A percentile compares a stretch with the other conserved stretches of the same genome.
Evolutionary conservation across 1,284 basidiomycete species (phyloP).

Genomic region (Cryptococcus hybrid): DNA sequence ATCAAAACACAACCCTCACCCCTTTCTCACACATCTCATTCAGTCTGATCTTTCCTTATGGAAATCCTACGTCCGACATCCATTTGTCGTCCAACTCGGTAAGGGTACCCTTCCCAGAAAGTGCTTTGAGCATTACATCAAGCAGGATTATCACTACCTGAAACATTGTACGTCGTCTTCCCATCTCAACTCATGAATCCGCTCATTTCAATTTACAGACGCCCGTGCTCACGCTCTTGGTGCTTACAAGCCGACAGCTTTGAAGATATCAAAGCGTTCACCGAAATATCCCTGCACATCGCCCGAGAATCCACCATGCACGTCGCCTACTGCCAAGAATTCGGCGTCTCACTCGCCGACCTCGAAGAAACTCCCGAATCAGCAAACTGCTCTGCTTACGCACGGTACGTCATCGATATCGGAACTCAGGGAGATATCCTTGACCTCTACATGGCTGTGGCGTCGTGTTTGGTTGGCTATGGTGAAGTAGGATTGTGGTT

Average conservation of each 20-base stretch:
- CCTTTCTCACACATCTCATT: conserved; percentile 68
- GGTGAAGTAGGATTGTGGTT: conserved; percentile 90
- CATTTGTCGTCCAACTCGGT: conserved; percentile 74
- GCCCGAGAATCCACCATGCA: conserved; percentile 72
- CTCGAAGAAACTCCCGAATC: conserved; percentile 65
- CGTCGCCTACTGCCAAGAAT: conserved; percentile 65
- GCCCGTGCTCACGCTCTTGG: conserved; percentile 60
- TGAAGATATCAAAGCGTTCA: conserved; percentile 63
- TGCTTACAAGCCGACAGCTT: conserved; percentile 68
- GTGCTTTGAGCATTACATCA: conserved; percentile 82
- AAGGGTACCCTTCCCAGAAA: conserved; percentile 64
- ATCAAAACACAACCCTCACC: conserved; percentile 63
- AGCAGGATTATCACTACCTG: conserved; percentile 56
- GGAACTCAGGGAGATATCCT: conserved; percentile 70
- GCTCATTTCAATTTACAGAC: conserved; percentile 30
- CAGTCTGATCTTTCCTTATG: conserved; percentile 59
- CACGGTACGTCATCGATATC: conserved; percentile 77
- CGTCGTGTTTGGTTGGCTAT: conserved; percentile 86
- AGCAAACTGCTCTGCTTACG: conserved; percentile 73
- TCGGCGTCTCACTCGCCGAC: conserved; percentile 63
- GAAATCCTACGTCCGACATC: conserved; percentile 76
- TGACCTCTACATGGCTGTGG: conserved; percentile 73
- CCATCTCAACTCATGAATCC: not conserved
- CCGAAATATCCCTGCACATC: conserved; percentile 65
- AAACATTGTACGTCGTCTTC: conserved; percentile 42